phyloP scores from a whole-genome alignment of 225 moss, liverwort and hornwort genomes.

The Marchantia polymorpha region DNA sequence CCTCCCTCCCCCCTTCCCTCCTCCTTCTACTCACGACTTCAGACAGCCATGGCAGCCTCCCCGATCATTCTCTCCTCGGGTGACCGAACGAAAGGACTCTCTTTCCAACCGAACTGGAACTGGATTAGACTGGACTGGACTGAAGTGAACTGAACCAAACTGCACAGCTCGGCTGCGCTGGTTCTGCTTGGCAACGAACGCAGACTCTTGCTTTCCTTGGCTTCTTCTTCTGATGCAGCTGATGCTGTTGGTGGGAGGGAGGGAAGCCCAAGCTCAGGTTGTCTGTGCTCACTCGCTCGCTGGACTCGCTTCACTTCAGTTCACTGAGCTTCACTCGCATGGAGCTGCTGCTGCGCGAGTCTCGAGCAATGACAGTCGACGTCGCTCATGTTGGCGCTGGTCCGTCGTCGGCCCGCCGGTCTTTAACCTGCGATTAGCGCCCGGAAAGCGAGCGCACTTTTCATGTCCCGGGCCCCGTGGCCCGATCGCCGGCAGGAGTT shows the following conservation, averaged over 20 bases:
- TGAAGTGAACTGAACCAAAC: too few relatives aligned
- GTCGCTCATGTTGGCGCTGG: background rate
- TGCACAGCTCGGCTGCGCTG: too few relatives aligned
- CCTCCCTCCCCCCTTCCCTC: too few relatives aligned
- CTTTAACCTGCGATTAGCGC: background rate
- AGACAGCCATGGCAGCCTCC: background rate
- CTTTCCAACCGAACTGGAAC: too few relatives aligned
- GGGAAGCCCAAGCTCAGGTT: background rate
- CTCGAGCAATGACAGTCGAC: background rate
- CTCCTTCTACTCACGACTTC: background rate
- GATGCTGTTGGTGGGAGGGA: too few relatives aligned
- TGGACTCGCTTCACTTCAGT: background rate
- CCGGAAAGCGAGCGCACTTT: background rate
- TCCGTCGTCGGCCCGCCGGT: background rate
- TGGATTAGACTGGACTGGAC: too few relatives aligned
- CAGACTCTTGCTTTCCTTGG: too few relatives aligned
- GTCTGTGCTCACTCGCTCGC: too few relatives aligned
- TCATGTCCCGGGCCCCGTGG: background rate
- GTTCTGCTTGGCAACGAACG: background rate
- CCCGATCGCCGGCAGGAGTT: conserved; percentile 3
- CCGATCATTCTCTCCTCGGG: too few relatives aligned
- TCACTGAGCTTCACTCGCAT: background rate
- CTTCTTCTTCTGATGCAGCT: background rate
- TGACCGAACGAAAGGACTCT: too few relatives aligned
- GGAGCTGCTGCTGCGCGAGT: background rate